Evolutionary conservation across 176 grass and related monocot genomes (phyloP), one percentile per base, ranked within the genome.

Genomic region (Microstegium vimineum): DNA sequence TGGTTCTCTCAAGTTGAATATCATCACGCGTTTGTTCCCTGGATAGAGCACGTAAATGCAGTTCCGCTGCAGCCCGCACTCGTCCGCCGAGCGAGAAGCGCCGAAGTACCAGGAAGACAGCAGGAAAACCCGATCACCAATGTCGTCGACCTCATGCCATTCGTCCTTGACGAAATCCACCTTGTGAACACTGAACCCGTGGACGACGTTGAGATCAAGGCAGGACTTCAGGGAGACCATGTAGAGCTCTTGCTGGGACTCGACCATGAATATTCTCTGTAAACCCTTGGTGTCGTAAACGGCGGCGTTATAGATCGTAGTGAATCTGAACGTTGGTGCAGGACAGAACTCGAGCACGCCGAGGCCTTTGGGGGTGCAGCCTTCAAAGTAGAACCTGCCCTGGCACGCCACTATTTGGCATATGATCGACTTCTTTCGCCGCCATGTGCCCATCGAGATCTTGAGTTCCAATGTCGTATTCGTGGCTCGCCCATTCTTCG

Each of bases 351-450:
- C 62, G 0, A 79, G 17, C 61, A 79, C 40, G n/a, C 18, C 28
- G 18, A 79, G 11, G n/a, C n/a, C n/a, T n/a, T n/a, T n/a, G n/a
- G n/a, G 18, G 22, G 0, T 0, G 52, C 62, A 22, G 18, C 30
- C 32, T n/a, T 69, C 36, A 46, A 80, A 54, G 77, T 80, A 80
- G 77, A 80, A 54, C 63, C 36, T 80, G 30, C 77, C 77, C 2
- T 9, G 30, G 45, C 63, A 80, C 6, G 63, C 63, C 31, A 45
- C 45, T 7, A 80, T 38, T 0, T 30, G 12, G 9, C 5, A 52
- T 52, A 80, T 80, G 31, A n/a, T n/a, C n/a, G n/a, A 49, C 27
- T 4, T 52, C 16, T 33, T 57, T 75, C 20, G 14, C 49, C 5
- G 10, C 49, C 5, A 5, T 57, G 20, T 12, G 3, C 10, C 32